Evolutionary conservation across 768 basidiomycete species (phyloP).

Genomic region (Arthromyces matolae): DNA sequence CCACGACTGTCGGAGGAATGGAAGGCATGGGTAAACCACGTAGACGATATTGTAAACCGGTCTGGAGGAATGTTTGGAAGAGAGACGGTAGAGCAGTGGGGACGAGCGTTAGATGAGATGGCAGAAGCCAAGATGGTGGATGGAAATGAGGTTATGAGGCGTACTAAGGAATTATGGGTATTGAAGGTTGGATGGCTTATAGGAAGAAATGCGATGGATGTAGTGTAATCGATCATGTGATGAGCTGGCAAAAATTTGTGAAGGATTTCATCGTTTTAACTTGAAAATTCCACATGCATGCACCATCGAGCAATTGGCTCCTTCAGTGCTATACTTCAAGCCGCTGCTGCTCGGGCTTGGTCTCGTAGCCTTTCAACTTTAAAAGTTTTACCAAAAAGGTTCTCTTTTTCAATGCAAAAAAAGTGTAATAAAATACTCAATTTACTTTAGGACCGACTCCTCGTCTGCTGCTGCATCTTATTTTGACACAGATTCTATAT

Average conservation of each 20-base stretch:
- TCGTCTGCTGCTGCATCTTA: constrained; percentile 5
- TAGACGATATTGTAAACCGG: constrained; percentile 67
- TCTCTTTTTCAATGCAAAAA: too few species aligned
- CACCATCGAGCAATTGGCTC: constrained; percentile 41
- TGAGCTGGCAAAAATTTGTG: constrained; percentile 15
- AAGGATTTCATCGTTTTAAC: too few species aligned
- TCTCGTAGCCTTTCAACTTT: constrained; percentile 22
- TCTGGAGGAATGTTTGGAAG: constrained; percentile 78
- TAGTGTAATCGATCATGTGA: neutral
- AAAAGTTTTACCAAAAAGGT: too few species aligned
- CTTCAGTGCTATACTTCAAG: constrained; percentile 41
- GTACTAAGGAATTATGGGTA: constrained; percentile 61
- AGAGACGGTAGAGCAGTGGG: constrained; percentile 69
- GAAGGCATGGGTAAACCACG: constrained; percentile 69
- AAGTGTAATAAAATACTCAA: too few species aligned
- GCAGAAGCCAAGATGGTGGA: constrained; percentile 46
- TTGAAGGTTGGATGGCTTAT: constrained; percentile 77
- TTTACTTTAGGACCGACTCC: too few species aligned
- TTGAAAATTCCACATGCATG: constrained; percentile 47
- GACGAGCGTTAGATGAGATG: constrained; percentile 62
- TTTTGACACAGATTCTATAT: constrained; percentile 22
- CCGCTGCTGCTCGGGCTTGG: constrained; percentile 51
- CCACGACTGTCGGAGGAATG: constrained; percentile 71
- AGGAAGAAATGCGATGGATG: constrained; percentile 44
- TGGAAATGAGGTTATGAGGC: constrained; percentile 34